phyloP scores from a whole-genome alignment of 257 asterid genomes.

The Fraxinus excelsior region DNA sequence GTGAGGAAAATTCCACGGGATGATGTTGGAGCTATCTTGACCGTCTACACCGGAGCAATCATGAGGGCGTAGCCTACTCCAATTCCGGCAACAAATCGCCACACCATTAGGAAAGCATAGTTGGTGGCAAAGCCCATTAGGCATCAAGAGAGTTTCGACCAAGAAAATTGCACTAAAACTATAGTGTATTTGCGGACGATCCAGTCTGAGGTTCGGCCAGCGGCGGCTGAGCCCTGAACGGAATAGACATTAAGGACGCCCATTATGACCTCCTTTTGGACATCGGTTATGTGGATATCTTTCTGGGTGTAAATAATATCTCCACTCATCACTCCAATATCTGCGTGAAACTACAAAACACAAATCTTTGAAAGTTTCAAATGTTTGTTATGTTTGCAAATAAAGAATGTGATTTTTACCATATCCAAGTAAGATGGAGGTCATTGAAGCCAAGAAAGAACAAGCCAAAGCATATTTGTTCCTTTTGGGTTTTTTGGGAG shows the following conservation, averaged over 20 bases:
- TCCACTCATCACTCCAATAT: conserved; percentile 97
- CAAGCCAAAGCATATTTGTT: conserved; percentile 68
- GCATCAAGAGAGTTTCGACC: conserved; percentile 75
- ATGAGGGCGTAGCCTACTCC: conserved; percentile 93
- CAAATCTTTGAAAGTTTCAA: no score
- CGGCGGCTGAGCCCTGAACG: conserved; percentile 78
- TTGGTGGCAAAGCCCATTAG: conserved; percentile 85
- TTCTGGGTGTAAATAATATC: conserved; percentile 62
- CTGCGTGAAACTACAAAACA: conserved; percentile 38
- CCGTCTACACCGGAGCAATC: conserved; percentile 93
- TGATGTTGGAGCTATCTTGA: conserved; percentile 88
- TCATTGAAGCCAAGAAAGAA: conserved; percentile 65
- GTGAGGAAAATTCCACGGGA: conserved; percentile 84
- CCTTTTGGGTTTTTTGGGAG: conserved; percentile 45
- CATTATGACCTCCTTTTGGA: conserved; percentile 57
- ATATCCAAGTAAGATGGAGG: conserved; percentile 73
- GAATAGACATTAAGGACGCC: conserved; percentile 72
- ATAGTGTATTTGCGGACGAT: conserved; percentile 81
- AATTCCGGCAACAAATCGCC: conserved; percentile 80
- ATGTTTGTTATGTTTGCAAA: no score
- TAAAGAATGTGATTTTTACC: conserved; percentile 30
- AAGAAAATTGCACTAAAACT: conserved; percentile 72
- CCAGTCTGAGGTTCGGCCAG: conserved; percentile 90
- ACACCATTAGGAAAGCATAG: conserved; percentile 80
- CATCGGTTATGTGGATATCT: conserved; percentile 36